Evolutionary conservation across 768 basidiomycete species (phyloP), one percentile per base, ranked within the genome.

Genomic region (Myochromella boudieri): DNA sequence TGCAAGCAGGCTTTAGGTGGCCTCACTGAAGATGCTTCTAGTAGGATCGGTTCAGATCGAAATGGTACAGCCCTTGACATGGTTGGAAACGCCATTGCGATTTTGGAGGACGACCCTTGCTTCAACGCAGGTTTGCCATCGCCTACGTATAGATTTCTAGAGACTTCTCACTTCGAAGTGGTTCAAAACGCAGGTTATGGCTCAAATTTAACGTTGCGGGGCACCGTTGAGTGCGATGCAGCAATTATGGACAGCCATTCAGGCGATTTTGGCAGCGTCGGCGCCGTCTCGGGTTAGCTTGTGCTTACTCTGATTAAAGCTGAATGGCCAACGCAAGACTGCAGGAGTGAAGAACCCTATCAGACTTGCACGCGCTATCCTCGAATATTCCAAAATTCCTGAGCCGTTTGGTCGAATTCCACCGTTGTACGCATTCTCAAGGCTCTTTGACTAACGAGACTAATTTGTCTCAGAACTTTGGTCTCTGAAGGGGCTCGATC

Each of bases 161-260:
- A 12, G 17, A 53, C 32, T 17, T 15, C 24, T 21, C 28, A 36
- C 20, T 37, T 21, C 20, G 36, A 33, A 21, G 26, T 17, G 12
- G 21, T 28, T 37, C 34, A 42, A 17, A 34, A 44, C 15, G 22
- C 10, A 84, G 87, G 89, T 1, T 80, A 76, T 50, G 89, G 91
- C 3, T 88, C 90, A 1, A 92, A 91, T 61, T 68, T 92, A 37
- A 90, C 87, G 0, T 52, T 84, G 3, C 71, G 78, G n/a, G 88
- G 91, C 11, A 69, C 68, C 2, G 88, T 91, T 14, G 90, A 92
- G 66, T 91, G 90, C 55, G 90, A 92, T 55, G 89, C 90, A 6
- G 76, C 86, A 10, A 69, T 91, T 46, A 87, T 89, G 82, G 76
- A 77, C 18, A 64, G 62, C 2, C 34, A 21, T 12, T 60, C 55